Conservation (phyloP, 441 rosid genomes). For the Erysimum cheiri region DNA sequence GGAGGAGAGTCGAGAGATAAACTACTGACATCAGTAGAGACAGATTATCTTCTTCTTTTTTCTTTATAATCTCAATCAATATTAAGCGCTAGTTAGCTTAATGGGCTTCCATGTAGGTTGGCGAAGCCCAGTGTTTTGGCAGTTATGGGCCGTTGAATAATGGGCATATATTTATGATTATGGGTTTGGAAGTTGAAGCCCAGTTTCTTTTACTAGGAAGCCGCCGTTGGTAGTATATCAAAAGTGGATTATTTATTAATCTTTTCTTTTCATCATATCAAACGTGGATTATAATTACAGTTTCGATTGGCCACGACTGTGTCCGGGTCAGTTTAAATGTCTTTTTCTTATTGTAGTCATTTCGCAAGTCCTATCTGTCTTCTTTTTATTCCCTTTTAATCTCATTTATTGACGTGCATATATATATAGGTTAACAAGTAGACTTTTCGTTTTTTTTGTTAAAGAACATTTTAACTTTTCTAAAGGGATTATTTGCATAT, state of each 20-base stretch:
- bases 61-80: background rate
- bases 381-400: background rate
- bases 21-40: background rate
- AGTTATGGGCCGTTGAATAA: background rate
- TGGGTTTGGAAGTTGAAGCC: background rate
- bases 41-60: no score
- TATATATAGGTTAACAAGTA: slow-evolving; percentile 9
- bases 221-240: no score
- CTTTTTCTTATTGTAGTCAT: background rate
- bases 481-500: background rate
- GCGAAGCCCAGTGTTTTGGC: background rate
- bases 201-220: no score
- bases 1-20: slow-evolving; percentile 10
- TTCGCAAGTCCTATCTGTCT: background rate
- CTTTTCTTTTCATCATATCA: background rate
- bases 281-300: background rate
- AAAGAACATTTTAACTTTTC: background rate
- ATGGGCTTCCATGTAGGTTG: background rate
- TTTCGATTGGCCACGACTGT: background rate
- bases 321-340: background rate
- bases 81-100: background rate
- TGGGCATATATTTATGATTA: background rate
- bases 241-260: no score
- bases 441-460: no score
- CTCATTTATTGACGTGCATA: slow-evolving; percentile 14